Base-by-base conservation (phyloP, 1,139 yeast genomes). In the Debaryomycetaceae sp. region DNA sequence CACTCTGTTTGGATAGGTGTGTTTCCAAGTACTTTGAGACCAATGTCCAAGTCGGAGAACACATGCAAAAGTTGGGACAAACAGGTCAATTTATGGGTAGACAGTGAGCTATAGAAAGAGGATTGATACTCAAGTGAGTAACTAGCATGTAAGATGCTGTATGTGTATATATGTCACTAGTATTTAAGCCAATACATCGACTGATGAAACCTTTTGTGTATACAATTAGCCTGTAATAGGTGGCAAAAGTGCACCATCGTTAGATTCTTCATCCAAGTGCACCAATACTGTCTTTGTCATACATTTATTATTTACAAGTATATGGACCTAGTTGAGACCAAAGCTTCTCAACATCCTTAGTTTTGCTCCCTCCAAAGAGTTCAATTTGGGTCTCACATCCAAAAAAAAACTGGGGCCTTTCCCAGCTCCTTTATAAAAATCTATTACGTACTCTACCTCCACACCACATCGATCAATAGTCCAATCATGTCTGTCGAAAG, bases 401-500 rank as follows among this genome's bases (percentile, higher is more conserved):
- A 93, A 68, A 57, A 77, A 87, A 50, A 91, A 87, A 49, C 84
- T 78, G 80, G 89, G 66, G 65, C 70, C 61, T 27, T 74, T 72
- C 2, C 80, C 78, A 45, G 76, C 77, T 6, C 88, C 87, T 11
- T 85, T 67, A 64, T 93, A 93, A 62, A 89, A 93, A 63, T 93
- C 99, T 59, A 93, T 91, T 39, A 93, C 97, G 57, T 93, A 93
- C 44, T 90, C 97, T 14, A 93, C 78, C 44, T 78, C 77, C 13
- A 71, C 77, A 2, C 98, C 98, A 63, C 97, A 88, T 44, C 98
- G 72, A 57, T 87, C 84, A n/a, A 93, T 77, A 9, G 78, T 72
- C 99, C 99, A 93, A 66, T 93, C 99, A 62, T 93, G 99, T 56
- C 99, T 78, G 66, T 93, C 99, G 67, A 93, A 93, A 0, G 99